These are phyloP conservation scores for Agrocybe praecox DNA, from an alignment of 768 basidiomycete genomes.

Conservation along the genomic window DNA sequence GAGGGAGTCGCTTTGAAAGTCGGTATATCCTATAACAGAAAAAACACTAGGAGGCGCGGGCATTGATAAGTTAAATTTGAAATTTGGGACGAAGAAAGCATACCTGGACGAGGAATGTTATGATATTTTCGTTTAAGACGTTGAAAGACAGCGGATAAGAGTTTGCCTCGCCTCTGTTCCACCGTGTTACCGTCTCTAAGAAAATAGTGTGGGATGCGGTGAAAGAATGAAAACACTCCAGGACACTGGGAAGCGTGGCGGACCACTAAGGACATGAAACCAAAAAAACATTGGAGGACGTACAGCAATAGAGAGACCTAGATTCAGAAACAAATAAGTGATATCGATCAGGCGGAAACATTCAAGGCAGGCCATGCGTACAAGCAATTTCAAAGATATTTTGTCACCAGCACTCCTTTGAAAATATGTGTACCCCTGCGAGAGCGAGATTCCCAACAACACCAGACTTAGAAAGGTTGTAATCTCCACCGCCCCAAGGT, in stretches of 20 bases:
- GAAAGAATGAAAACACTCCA: constrained; percentile 22
- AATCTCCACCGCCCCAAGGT: constrained; percentile 13
- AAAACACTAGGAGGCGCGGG: too few species aligned
- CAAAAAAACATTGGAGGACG: not conserved
- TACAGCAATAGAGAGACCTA: constrained; percentile 13
- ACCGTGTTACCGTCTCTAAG: constrained; percentile 16
- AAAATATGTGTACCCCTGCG: constrained; percentile 11
- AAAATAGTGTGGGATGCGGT: constrained; percentile 19
- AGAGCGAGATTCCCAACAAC: constrained; percentile 6
- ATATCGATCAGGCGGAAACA: too few species aligned
- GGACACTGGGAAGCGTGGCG: too few species aligned
- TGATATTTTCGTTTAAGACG: constrained; percentile 19
- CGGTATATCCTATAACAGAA: too few species aligned
- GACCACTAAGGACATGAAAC: too few species aligned
- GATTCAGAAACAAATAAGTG: not conserved
- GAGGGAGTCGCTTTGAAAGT: too few species aligned
- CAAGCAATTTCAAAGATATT: constrained; percentile 6
- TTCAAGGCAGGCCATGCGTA: too few species aligned
- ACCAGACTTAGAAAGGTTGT: constrained; percentile 11
- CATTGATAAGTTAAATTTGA: too few species aligned
- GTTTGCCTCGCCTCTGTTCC: constrained; percentile 11
- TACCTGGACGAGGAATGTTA: constrained; percentile 22
- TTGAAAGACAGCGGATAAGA: constrained; percentile 21
- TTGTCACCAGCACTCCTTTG: constrained; percentile 1
- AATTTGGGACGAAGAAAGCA: not conserved